Evolutionary conservation across 2,329 filamentous ascomycete species (phyloP).

Genomic region (Pleomassaria siparia): DNA sequence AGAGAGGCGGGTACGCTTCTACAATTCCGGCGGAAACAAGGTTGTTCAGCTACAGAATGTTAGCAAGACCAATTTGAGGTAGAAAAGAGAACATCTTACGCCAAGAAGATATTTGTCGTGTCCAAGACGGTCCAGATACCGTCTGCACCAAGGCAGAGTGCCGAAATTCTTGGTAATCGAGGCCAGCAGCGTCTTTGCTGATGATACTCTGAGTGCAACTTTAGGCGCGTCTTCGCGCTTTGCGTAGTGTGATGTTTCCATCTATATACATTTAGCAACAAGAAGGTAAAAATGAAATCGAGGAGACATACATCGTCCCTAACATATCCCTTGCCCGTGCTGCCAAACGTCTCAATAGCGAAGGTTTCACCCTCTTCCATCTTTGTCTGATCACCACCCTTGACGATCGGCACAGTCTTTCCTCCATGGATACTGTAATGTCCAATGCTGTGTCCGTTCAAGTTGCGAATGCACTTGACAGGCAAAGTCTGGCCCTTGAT

Average conservation of each 20-base stretch:
- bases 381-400: conserved; percentile 83
- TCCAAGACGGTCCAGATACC: conserved; percentile 89
- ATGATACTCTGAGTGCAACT: conserved; percentile 73
- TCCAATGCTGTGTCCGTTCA: conserved; percentile 87
- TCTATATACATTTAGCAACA: conserved; percentile 43
- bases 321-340: conserved; percentile 86
- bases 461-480: conserved; percentile 81
- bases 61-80: background rate
- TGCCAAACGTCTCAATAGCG: conserved; percentile 94
- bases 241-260: conserved; percentile 87
- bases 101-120: conserved; percentile 93
- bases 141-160: conserved; percentile 84
- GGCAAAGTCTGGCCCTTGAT: conserved; percentile 76
- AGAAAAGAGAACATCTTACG: conserved; percentile 51
- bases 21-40: conserved; percentile 82
- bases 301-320: conserved; percentile 67
- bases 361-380: conserved; percentile 98
- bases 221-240: conserved; percentile 72
- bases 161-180: conserved; percentile 97
- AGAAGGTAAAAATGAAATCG: background rate
- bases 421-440: conserved; percentile 88
- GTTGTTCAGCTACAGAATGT: conserved; percentile 68
- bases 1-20: conserved; percentile 84
- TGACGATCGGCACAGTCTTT: conserved; percentile 93
- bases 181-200: conserved; percentile 80